phyloP scores from a whole-genome alignment of 164 flowering plant genomes.

The Umbilicus rupestris region DNA sequence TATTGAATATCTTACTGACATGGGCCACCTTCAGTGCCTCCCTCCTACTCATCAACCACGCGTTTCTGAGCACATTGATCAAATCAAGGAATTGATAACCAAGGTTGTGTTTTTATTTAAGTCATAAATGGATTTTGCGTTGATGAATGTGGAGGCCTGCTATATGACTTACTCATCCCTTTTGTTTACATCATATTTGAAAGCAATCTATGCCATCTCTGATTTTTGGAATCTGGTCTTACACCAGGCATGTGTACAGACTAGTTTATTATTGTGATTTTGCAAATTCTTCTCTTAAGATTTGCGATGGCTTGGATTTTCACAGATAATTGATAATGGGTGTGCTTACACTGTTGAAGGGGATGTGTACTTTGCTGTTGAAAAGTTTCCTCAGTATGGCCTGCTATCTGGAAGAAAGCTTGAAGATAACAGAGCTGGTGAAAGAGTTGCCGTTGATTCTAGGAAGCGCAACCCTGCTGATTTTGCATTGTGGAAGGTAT shows the following conservation, averaged over 20 bases:
- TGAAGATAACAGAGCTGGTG: slow-evolving; percentile 81
- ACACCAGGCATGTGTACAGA: too few relatives aligned
- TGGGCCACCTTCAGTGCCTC: slow-evolving; percentile 77
- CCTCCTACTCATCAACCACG: slow-evolving; percentile 72
- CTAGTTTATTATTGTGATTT: background rate
- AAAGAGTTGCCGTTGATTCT: slow-evolving; percentile 63
- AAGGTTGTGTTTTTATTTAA: background rate
- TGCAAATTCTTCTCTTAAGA: background rate
- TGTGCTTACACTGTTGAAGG: slow-evolving; percentile 68
- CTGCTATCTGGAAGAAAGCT: slow-evolving; percentile 59
- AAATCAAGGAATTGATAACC: slow-evolving; percentile 54
- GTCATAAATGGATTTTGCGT: background rate
- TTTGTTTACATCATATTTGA: too few relatives aligned
- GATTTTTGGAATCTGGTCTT: too few relatives aligned
- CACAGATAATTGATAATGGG: slow-evolving; percentile 63
- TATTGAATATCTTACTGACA: slow-evolving; percentile 60
- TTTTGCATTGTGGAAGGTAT: slow-evolving; percentile 97
- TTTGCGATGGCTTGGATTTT: background rate
- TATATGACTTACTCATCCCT: too few relatives aligned
- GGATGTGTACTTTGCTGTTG: slow-evolving; percentile 80
- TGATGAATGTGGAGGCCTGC: too few relatives aligned
- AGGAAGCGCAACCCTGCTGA: slow-evolving; percentile 81
- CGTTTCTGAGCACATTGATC: slow-evolving; percentile 70
- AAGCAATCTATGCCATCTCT: too few relatives aligned
- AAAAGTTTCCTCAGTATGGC: slow-evolving; percentile 60